Evolutionary conservation across 1,284 basidiomycete genomes (phyloP), one percentile per base, ranked within the genome.

Genomic region (Melampsora americana): DNA sequence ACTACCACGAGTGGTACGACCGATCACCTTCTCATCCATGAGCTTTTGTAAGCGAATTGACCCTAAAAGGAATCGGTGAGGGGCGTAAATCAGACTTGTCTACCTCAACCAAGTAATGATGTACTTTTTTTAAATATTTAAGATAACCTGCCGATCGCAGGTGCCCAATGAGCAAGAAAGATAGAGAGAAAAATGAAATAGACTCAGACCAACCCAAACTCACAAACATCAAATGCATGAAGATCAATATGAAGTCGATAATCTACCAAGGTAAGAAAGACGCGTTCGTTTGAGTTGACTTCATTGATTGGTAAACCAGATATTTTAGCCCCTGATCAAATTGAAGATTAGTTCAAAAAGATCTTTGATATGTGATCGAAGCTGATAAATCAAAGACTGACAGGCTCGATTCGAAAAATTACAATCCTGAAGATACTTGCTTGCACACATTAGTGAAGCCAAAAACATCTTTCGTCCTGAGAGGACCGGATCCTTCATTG

Each of bases 341-440:
- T n/a, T n/a, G n/a, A 35, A 59, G 39, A 42, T 42, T 11, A 42
- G 39, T 12, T 26, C 50, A 42, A 39, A 69, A 9, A 35, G 3
- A 3, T 35, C 9, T 9, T 35, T 35, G 7, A 4, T 14, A 1
- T 39, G 20, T n/a, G 44, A 70, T 70, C 23, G n/a, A 44, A 14
- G 2, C 7, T 66, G 70, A 69, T 20, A 71, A 32, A 9, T 20
- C 12, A n/a, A 12, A 59, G 20, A 39, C 70, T 73, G 3, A 73
- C 70, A 78, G 28, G 66, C 59, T 35, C 79, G 74, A 82, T 96
- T 95, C 18, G 91, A 93, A 81, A 94, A 96, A 71, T 91, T 93
- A 74, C 91, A 89, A 81, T 97, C 94, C 84, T 95, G 92, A 77
- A 91, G 88, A 83, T 95, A 95, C 82, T 97, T 96, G 35, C 90